Evolutionary conservation across 768 basidiomycete genomes (phyloP).

Genomic region (Psilocybe tampanensis): DNA sequence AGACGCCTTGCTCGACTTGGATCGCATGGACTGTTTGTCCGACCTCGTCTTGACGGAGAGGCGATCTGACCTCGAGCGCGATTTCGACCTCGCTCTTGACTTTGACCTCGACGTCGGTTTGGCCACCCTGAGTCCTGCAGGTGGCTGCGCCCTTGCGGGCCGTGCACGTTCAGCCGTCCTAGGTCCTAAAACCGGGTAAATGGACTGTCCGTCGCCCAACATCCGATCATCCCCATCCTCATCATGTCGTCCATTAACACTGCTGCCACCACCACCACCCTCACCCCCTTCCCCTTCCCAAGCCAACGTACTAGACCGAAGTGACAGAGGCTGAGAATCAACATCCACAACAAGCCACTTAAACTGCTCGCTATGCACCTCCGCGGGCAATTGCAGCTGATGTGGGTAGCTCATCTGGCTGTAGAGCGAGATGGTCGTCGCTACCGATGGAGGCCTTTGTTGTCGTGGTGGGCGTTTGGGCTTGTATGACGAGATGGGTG

Average conservation of each 20-base stretch:
- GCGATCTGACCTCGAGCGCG: background rate
- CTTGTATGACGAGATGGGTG: background rate
- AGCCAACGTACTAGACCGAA: too few relatives aligned
- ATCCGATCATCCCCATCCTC: background rate
- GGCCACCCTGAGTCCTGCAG: too few relatives aligned
- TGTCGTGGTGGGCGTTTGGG: background rate
- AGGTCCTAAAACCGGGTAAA: background rate
- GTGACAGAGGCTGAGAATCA: too few relatives aligned
- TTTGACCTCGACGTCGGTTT: too few relatives aligned
- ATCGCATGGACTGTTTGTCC: background rate
- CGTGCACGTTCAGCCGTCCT: background rate
- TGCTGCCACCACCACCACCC: background rate
- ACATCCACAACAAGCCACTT: constrained; percentile 5
- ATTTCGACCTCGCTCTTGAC: background rate
- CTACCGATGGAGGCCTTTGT: constrained; percentile 5
- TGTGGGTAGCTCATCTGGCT: constrained; percentile 11
- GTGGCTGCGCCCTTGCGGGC: too few relatives aligned
- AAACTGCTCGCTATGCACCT: constrained; percentile 10
- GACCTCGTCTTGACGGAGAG: background rate
- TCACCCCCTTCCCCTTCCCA: background rate
- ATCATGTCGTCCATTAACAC: too few relatives aligned
- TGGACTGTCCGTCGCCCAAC: background rate
- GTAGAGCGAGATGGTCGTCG: constrained; percentile 9
- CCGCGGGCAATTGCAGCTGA: constrained; percentile 5
- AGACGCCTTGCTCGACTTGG: background rate